phyloP scores from a whole-genome alignment of 2,329 filamentous ascomycete species.

The Thielaviopsis euricoi region DNA sequence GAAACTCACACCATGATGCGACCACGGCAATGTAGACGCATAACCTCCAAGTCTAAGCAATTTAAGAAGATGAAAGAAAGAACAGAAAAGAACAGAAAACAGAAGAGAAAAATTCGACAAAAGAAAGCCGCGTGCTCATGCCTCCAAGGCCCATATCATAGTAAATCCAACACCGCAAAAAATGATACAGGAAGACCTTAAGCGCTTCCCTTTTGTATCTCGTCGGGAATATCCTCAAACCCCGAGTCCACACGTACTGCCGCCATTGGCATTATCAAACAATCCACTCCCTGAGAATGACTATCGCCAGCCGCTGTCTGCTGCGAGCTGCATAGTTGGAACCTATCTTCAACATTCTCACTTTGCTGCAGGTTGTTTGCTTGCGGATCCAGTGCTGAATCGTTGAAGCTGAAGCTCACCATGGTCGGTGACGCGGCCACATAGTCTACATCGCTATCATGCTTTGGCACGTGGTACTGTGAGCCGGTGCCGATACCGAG shows the following conservation, averaged over 20 bases:
- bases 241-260: slow-evolving; percentile 9
- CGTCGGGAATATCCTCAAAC: background rate
- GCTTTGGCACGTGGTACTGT: slow-evolving; percentile 20
- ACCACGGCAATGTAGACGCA: background rate
- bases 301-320: background rate
- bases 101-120: no score
- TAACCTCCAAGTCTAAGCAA: background rate
- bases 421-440: slow-evolving; percentile 57
- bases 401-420: slow-evolving; percentile 77
- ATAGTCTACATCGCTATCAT: slow-evolving; percentile 26
- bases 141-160: background rate
- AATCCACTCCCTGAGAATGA: slow-evolving; percentile 31
- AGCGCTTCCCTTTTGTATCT: background rate
- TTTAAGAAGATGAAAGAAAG: no score
- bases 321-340: background rate
- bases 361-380: background rate
- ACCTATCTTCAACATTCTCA: background rate
- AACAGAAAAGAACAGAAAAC: no score
- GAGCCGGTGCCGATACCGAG: slow-evolving; percentile 59
- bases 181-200: background rate
- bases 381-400: slow-evolving; percentile 20
- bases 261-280: background rate
- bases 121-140: no score
- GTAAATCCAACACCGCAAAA: background rate
- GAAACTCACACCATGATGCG: background rate